Percentiles rank a stretch among this genome's conserved stretches.
Conservation (phyloP, 805 yeast genomes). For the Wickerhamiella lipophila region DNA sequence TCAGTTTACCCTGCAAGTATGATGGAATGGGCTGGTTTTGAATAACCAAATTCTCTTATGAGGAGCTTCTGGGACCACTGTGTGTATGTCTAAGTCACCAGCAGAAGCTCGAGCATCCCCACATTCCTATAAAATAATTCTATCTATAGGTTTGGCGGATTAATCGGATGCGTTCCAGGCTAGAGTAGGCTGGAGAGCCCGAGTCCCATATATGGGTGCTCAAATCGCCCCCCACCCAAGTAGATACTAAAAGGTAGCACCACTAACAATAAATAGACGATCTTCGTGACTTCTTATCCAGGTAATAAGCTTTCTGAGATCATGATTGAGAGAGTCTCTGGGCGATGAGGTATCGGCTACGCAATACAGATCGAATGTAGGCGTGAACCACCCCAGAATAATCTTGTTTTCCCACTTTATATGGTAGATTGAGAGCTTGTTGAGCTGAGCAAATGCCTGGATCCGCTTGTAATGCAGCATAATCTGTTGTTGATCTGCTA, state of each 20-base stretch:
- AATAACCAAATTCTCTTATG: too few relatives aligned
- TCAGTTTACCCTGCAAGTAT: too few relatives aligned
- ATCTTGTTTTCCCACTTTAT: slow-evolving; percentile 19
- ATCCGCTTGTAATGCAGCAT: slow-evolving; percentile 26
- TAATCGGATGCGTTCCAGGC: too few relatives aligned
- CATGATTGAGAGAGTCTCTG: slow-evolving; percentile 43
- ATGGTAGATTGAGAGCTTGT: slow-evolving; percentile 23
- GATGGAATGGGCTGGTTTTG: too few relatives aligned
- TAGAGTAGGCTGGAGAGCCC: too few relatives aligned
- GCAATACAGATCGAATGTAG: slow-evolving; percentile 49
- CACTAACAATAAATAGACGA: slow-evolving; percentile 60
- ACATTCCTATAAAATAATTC: too few relatives aligned
- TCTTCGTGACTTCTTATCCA: slow-evolving; percentile 70
- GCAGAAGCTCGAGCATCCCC: too few relatives aligned
- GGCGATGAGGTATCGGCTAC: slow-evolving; percentile 46
- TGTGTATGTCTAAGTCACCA: too few relatives aligned
- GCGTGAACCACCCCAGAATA: slow-evolving; percentile 42
- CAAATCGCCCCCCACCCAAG: too few relatives aligned
- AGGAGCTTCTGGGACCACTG: too few relatives aligned
- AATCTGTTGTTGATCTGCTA: slow-evolving; percentile 21
- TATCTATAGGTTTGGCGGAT: too few relatives aligned
- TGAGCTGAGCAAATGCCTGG: slow-evolving; percentile 29
- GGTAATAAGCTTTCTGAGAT: slow-evolving; percentile 50
- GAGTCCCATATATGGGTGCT: too few relatives aligned
- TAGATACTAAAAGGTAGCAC: slow-evolving; percentile 42